Evolutionary conservation across 2,329 filamentous ascomycete species (phyloP).

Genomic region (Pseudogymnoascus sp.): DNA sequence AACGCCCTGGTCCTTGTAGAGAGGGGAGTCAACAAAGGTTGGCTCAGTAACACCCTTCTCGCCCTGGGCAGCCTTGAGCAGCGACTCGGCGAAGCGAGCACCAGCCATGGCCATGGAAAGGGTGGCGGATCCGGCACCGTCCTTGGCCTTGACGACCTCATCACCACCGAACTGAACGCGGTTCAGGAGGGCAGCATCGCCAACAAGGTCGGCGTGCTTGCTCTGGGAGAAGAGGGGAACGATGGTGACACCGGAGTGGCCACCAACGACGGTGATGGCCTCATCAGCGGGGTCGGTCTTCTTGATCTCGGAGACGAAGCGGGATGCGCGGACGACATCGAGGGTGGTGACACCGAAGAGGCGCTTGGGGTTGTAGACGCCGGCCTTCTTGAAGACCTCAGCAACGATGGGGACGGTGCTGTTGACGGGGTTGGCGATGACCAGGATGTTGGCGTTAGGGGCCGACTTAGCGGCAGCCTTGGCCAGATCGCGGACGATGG

Average conservation of each 20-base stretch:
- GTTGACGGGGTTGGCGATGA: conserved; percentile 99
- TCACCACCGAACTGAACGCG: conserved; percentile 99
- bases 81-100: conserved; percentile 72
- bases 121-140: conserved; percentile 91
- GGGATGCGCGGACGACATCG: conserved; percentile 93
- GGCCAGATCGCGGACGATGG: conserved; percentile 96
- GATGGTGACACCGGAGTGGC: conserved; percentile 97
- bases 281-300: conserved; percentile 81
- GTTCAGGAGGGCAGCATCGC: conserved; percentile 66
- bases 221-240: conserved; percentile 96
- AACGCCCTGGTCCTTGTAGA: conserved; percentile 97
- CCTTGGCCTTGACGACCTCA: conserved; percentile 98
- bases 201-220: conserved; percentile 73
- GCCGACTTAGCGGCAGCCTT: conserved; percentile 84
- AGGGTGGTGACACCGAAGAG: conserved; percentile 99
- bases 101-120: conserved; percentile 99
- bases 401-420: conserved; percentile 96
- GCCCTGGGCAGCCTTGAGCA: conserved; percentile 87
- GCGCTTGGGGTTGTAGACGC: conserved; percentile 98
- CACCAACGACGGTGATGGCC: conserved; percentile 92
- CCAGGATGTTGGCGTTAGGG: conserved; percentile 88
- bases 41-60: conserved; percentile 94
- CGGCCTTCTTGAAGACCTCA: conserved; percentile 90
- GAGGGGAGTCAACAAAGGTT: conserved; percentile 91
- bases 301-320: conserved; percentile 96